Evolutionary conservation across 2,329 filamentous ascomycete species (phyloP).

Genomic region (Myriangium duriaei): DNA sequence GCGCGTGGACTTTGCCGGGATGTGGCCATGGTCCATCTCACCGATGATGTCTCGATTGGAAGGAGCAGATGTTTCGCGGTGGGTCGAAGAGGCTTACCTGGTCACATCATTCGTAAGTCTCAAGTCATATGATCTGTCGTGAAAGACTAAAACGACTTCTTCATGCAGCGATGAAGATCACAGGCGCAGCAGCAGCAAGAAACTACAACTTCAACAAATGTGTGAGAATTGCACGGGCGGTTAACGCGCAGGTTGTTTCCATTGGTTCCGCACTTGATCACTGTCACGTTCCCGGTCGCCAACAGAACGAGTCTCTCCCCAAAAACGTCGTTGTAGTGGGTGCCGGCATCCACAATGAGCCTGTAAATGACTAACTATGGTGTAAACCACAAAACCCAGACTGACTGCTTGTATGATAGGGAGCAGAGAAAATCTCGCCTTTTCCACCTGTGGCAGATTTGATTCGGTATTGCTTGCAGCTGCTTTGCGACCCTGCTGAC

Average conservation of each 20-base stretch:
- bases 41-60: slow-evolving; percentile 5
- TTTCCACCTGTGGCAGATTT: background rate
- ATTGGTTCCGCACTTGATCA: slow-evolving; percentile 1
- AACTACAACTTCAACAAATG: background rate
- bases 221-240: background rate
- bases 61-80: background rate
- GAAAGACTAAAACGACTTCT: background rate
- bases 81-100: background rate
- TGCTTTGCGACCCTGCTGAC: slow-evolving; percentile 40
- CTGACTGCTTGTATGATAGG: background rate
- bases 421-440: background rate
- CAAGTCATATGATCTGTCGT: slow-evolving; percentile 3
- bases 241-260: background rate
- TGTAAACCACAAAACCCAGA: background rate
- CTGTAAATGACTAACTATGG: slow-evolving; percentile 16
- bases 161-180: background rate
- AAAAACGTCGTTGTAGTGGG: slow-evolving; percentile 17
- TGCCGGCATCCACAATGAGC: slow-evolving; percentile 35
- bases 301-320: background rate
- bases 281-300: background rate
- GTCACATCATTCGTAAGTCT: background rate
- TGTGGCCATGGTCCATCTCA: background rate
- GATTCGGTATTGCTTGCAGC: background rate
- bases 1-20: background rate
- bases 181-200: background rate